Evolutionary conservation across 2,329 filamentous ascomycete species (phyloP).

Genomic region (Nigrospora osmanthi): DNA sequence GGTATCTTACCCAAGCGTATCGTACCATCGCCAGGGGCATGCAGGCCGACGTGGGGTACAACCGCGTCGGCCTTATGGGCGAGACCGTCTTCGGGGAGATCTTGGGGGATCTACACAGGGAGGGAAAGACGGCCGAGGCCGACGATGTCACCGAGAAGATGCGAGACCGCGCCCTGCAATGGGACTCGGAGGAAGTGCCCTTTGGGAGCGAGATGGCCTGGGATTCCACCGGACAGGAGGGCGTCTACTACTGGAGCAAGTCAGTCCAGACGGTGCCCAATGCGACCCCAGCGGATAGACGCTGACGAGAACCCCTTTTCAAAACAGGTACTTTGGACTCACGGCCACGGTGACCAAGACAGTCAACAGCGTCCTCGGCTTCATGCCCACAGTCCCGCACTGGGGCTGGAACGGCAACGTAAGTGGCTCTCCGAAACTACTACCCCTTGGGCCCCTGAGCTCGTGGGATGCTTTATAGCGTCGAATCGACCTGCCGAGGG

Average conservation of each 20-base stretch:
- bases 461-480: no score
- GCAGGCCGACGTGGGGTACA: constrained; percentile 32
- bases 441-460: no score
- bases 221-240: constrained; percentile 56
- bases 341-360: constrained; percentile 36
- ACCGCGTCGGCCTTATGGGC: constrained; percentile 46
- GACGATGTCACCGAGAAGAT: constrained; percentile 34
- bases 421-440: no score
- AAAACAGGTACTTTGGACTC: constrained; percentile 38
- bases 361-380: constrained; percentile 45
- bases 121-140: constrained; percentile 32
- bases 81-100: constrained; percentile 50
- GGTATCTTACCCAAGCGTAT: constrained; percentile 49
- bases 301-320: background rate
- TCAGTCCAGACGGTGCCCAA: constrained; percentile 11
- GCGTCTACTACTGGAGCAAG: constrained; percentile 51
- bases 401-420: constrained; percentile 51
- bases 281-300: background rate
- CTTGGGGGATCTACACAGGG: constrained; percentile 39
- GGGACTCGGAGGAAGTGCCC: constrained; percentile 42
- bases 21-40: constrained; percentile 35
- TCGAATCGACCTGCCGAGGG: no score
- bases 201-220: constrained; percentile 56
- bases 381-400: constrained; percentile 48
- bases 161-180: constrained; percentile 37